Conservation (phyloP, 768 basidiomycete species). For the Boletus tylopilopsis region DNA sequence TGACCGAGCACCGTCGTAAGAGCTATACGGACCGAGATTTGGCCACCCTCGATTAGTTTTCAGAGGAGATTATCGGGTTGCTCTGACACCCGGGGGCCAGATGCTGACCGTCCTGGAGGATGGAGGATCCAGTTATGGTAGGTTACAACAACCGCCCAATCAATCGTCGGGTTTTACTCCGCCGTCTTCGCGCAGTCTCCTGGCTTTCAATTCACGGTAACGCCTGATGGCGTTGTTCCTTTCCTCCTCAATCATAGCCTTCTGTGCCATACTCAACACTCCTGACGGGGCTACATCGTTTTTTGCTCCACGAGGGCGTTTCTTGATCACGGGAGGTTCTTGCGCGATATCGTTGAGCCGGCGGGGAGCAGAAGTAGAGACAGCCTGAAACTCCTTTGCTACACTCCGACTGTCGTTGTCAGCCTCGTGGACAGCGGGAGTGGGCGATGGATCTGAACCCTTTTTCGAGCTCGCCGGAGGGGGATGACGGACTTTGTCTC, state of each 20-base stretch:
- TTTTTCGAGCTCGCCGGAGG: constrained; percentile 12
- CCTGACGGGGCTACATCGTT: constrained; percentile 32
- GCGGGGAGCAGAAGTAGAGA: constrained; percentile 53
- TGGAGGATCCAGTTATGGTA: constrained; percentile 8
- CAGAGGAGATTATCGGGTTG: too few species aligned
- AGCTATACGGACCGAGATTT: neutral
- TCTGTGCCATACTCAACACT: constrained; percentile 71
- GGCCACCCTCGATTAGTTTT: neutral
- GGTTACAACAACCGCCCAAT: constrained; percentile 5
- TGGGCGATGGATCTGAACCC: constrained; percentile 11
- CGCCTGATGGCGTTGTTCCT: constrained; percentile 63
- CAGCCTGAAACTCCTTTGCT: constrained; percentile 45
- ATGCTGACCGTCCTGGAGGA: neutral
- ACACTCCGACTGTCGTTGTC: constrained; percentile 17
- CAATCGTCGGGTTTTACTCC: constrained; percentile 8
- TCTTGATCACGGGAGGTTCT: constrained; percentile 62
- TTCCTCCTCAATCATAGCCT: constrained; percentile 72
- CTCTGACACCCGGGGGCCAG: neutral
- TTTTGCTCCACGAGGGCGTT: constrained; percentile 46
- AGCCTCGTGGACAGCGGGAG: constrained; percentile 13
- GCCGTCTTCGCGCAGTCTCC: constrained; percentile 27
- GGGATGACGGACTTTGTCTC: constrained; percentile 3
- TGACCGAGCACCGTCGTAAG: constrained; percentile 3
- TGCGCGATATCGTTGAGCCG: constrained; percentile 69
- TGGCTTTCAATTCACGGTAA: constrained; percentile 68